A percentile compares a stretch with the other conserved stretches of the same genome.
These are phyloP conservation scores for Venturiaceae sp. DNA, from an alignment of 2,329 filamentous ascomycete genomes.

Conservation along the genomic window DNA sequence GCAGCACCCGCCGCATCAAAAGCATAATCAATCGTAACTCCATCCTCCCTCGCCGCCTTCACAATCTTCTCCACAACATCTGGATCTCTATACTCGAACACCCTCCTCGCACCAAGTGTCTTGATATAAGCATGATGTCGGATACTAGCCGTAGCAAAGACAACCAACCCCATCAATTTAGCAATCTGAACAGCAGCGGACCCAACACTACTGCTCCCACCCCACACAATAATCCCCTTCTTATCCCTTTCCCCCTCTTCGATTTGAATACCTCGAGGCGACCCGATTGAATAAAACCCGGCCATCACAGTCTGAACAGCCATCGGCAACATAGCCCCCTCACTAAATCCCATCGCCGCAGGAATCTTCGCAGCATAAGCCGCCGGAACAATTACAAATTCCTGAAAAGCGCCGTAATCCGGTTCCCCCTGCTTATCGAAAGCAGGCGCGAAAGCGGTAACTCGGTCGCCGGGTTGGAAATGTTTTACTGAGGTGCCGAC, in stretches of 20 bases:
- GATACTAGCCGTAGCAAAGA: constrained; percentile 42
- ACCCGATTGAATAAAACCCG: constrained; percentile 26
- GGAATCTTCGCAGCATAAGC: constrained; percentile 8
- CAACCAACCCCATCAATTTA: constrained; percentile 19
- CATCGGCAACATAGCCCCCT: constrained; percentile 12
- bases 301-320: constrained; percentile 35
- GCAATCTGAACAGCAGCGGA: constrained; percentile 25
- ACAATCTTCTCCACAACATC: constrained; percentile 27
- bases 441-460: constrained; percentile 18
- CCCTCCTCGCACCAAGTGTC: constrained; percentile 43
- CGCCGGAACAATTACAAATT: constrained; percentile 3
- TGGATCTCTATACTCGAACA: constrained; percentile 47
- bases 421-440: constrained; percentile 18
- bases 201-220: constrained; percentile 25
- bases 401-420: background rate
- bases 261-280: constrained; percentile 25
- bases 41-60: constrained; percentile 25
- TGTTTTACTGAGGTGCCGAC: constrained; percentile 48
- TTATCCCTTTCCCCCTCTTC: constrained; percentile 16
- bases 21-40: constrained; percentile 26
- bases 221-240: constrained; percentile 25
- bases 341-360: background rate
- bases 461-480: constrained; percentile 17
- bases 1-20: constrained; percentile 23
- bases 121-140: constrained; percentile 41